phyloP scores from a whole-genome alignment of 169 alveolate species.

The Theileria orientalis region DNA sequence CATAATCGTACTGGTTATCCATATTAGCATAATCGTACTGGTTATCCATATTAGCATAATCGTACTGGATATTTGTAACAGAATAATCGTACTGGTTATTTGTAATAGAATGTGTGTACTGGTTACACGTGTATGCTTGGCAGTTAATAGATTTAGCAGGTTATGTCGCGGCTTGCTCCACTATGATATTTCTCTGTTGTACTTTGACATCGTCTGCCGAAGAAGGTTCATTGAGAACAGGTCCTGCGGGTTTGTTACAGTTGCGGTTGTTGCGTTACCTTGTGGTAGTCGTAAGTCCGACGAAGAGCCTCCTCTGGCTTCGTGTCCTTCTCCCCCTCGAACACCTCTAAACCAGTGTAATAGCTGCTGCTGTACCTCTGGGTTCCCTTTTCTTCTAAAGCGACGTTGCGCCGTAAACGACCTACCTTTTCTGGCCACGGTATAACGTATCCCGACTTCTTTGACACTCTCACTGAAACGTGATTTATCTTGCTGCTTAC shows the following conservation, averaged over 20 bases:
- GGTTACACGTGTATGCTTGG: not conserved
- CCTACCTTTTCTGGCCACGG: conserved; percentile 83
- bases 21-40: too few relatives aligned
- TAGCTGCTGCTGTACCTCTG: conserved; percentile 36
- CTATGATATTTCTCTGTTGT: conserved; percentile 63
- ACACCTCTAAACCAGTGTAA: not conserved
- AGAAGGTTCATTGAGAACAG: conserved; percentile 69
- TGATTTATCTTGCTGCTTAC: conserved; percentile 49
- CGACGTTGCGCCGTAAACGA: not conserved
- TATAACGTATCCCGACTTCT: conserved; percentile 83
- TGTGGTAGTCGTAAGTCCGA: conserved; percentile 78
- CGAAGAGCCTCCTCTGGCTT: conserved; percentile 81
- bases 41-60: too few relatives aligned
- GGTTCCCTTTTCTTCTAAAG: conserved; percentile 63
- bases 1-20: too few relatives aligned
- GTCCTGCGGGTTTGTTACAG: conserved; percentile 28
- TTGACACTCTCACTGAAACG: conserved; percentile 78
- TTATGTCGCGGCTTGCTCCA: too few relatives aligned
- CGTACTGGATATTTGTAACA: too few relatives aligned
- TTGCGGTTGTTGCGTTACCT: conserved; percentile 22
- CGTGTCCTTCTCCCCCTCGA: conserved; percentile 81
- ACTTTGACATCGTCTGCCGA: conserved; percentile 74
- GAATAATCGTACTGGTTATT: not conserved
- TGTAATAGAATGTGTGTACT: not conserved
- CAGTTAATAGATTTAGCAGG: too few relatives aligned